Evolutionary conservation across 495 filamentous ascomycete genomes (phyloP).

Genomic region (Hypoxylon lenormandii): DNA sequence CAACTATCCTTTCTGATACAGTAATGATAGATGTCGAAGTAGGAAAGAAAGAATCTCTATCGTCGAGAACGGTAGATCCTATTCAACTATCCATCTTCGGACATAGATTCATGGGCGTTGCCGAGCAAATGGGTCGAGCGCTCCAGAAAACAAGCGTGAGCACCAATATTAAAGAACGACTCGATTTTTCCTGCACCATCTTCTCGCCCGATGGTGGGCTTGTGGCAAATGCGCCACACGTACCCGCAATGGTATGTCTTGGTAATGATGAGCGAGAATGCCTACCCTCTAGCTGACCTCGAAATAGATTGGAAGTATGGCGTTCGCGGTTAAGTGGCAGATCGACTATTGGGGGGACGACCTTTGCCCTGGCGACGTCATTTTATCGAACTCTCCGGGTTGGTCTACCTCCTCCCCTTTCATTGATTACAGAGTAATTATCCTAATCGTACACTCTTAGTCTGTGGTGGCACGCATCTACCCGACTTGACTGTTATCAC

Average conservation of each 20-base stretch:
- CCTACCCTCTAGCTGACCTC: too few species aligned
- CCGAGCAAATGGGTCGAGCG: constrained; percentile 94
- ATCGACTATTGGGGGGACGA: constrained; percentile 15
- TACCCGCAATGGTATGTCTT: constrained; percentile 66
- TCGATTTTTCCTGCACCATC: constrained; percentile 94
- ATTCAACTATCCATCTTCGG: constrained; percentile 95
- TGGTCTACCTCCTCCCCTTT: too few species aligned
- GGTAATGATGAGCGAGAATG: too few species aligned
- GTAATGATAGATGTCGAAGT: neutral
- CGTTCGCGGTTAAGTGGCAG: constrained; percentile 37
- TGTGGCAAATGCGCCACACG: constrained; percentile 92
- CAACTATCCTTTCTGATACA: constrained; percentile 36
- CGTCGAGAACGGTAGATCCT: constrained; percentile 61
- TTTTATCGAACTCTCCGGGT: constrained; percentile 79
- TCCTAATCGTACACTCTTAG: constrained; percentile 43
- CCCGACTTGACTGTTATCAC: constrained; percentile 95
- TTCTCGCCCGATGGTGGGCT: constrained; percentile 88
- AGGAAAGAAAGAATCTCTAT: too few species aligned
- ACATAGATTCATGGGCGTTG: constrained; percentile 96
- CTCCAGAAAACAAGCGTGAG: constrained; percentile 95
- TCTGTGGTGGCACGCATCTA: constrained; percentile 81
- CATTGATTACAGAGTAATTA: too few species aligned
- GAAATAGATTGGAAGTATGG: constrained; percentile 38
- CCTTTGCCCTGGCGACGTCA: constrained; percentile 34
- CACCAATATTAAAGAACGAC: constrained; percentile 94